Base-by-base conservation (phyloP, 2,329 filamentous ascomycete genomes). In the Trichoderma cornu-damae region DNA sequence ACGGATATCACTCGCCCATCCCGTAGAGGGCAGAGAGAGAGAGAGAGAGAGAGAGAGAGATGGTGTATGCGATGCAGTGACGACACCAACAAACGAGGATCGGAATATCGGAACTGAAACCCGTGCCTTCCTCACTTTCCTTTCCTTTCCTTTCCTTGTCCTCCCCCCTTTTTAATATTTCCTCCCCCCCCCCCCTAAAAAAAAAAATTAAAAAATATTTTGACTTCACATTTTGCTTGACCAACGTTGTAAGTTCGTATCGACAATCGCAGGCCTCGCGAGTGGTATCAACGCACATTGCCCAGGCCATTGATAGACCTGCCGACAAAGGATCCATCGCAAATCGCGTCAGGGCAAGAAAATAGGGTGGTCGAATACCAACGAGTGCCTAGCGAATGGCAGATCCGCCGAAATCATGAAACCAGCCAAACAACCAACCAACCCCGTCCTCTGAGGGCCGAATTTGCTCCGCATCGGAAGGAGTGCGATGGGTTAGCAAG, bases 381-480 rank as follows among this genome's bases (percentile, higher is more conserved):
- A 26, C 5, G 11, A n/a, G 6, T 14, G 20, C 18, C 14, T 26
- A 28, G 14, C 20, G 18, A 14, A 20, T 7, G 12, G 20, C 18
- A 28, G 47, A 14, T 28, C n/a, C 22, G 47, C 22, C 30, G 32
- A 44, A 14, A 30, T 42, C 8, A 44, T 43, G 35, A 61, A 46
- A 37, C n/a, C 18, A 57, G 38, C 18, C 38, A 56, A 18, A n/a
- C n/a, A n/a, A n/a, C n/a, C n/a, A n/a, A n/a, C n/a, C 61, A 60
- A 32, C 52, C 65, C 1, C 66, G 67, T 16, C 56, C 54, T 6
- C 50, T 72, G 1, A 64, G 62, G 12, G 62, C 70, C 3, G 67
- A 71, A 9, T 30, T 71, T 16, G 62, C n/a, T n/a, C n/a, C n/a
- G n/a, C n/a, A n/a, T n/a, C n/a, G n/a, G n/a, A n/a, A n/a, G n/a